Evolutionary conservation across 352 stramenopile genomes (phyloP).

Genomic region (Globisporangium viniferum): DNA sequence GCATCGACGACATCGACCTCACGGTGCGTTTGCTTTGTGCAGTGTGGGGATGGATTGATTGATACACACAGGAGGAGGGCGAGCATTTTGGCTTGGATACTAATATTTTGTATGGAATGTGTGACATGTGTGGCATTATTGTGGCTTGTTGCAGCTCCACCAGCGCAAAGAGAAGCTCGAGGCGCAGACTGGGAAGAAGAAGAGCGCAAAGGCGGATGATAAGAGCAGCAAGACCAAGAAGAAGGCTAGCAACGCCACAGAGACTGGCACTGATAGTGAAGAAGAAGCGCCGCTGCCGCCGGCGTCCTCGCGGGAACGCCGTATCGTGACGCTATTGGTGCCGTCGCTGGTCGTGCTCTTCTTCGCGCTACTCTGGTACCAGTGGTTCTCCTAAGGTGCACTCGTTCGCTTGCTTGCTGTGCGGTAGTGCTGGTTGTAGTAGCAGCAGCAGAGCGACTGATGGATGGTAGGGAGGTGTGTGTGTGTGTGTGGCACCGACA

Average conservation of each 20-base stretch:
- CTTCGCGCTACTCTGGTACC: constrained; percentile 44
- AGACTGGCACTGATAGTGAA: constrained; percentile 2
- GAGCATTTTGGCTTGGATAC: background rate
- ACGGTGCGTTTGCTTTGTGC: constrained; percentile 38
- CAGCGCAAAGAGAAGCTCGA: constrained; percentile 40
- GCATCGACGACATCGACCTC: constrained; percentile 79
- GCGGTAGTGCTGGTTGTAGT: background rate
- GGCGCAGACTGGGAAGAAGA: constrained; percentile 18
- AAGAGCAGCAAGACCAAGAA: background rate
- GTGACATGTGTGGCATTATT: background rate
- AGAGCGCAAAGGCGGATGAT: constrained; percentile 4
- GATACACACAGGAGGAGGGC: background rate
- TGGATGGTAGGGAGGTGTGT: background rate
- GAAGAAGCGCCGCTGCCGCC: constrained; percentile 5
- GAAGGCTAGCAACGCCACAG: background rate
- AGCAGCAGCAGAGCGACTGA: background rate
- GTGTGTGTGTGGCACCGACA: background rate
- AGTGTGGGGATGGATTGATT: too few species aligned
- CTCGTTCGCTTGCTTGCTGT: background rate
- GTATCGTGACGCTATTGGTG: constrained; percentile 41
- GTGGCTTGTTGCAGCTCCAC: constrained; percentile 25
- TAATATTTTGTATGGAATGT: background rate
- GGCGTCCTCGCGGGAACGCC: constrained; percentile 19
- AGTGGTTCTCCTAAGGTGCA: constrained; percentile 23
- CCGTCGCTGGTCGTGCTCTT: constrained; percentile 47